Percentiles rank a stretch among this genome's conserved stretches.
Conservation (phyloP, 371 early-diverging fungal genomes). For the Entomophthora muscae region DNA sequence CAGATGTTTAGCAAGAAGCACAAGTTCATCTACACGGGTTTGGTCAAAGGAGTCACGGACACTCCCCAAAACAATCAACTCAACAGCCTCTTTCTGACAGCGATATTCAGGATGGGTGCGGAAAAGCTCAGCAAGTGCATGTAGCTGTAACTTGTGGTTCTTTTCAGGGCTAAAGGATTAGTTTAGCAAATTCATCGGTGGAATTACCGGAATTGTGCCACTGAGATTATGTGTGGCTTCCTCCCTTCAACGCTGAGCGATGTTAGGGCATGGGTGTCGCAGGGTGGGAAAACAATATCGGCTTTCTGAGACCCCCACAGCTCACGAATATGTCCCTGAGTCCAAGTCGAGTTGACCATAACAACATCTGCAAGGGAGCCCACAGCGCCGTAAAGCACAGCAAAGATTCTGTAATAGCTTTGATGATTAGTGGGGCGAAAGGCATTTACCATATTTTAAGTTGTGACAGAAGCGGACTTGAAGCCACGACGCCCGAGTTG, state of each 20-base stretch:
- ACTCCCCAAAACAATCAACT: slow-evolving; percentile 53
- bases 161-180: slow-evolving; percentile 66
- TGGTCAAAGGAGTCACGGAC: slow-evolving; percentile 65
- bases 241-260: slow-evolving; percentile 27
- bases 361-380: slow-evolving; percentile 64
- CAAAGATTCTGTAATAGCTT: slow-evolving; percentile 66
- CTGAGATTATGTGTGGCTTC: slow-evolving; percentile 44
- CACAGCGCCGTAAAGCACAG: slow-evolving; percentile 47
- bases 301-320: slow-evolving; percentile 38
- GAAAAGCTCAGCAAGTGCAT: slow-evolving; percentile 37
- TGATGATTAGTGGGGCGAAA: not conserved
- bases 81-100: slow-evolving; percentile 13
- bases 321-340: slow-evolving; percentile 62
- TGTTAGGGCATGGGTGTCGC: slow-evolving; percentile 53
- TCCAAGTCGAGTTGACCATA: slow-evolving; percentile 91
- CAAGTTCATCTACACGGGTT: slow-evolving; percentile 27
- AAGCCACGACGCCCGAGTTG: slow-evolving; percentile 33
- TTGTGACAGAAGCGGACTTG: slow-evolving; percentile 30
- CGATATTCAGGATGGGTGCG: slow-evolving; percentile 25
- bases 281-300: slow-evolving; percentile 79
- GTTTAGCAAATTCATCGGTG: not conserved
- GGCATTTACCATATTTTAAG: slow-evolving; percentile 40
- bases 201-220: slow-evolving; percentile 75
- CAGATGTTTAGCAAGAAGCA: slow-evolving; percentile 26
- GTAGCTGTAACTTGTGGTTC: slow-evolving; percentile 66